Conservation (phyloP, 768 basidiomycete species). For the Xerocomellus dryophilus region DNA sequence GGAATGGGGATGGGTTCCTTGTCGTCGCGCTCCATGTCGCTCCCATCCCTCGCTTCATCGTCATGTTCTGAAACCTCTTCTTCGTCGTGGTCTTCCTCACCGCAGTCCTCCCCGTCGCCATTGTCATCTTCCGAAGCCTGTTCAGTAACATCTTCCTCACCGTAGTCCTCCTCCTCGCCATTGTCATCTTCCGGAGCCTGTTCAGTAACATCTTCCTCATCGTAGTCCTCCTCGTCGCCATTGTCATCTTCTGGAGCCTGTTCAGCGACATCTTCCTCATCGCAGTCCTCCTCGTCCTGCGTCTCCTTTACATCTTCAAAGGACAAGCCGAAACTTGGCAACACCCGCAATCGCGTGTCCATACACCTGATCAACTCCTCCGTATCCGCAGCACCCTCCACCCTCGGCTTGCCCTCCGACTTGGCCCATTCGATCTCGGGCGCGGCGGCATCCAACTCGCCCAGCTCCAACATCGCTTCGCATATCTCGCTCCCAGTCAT, state of each 20-base stretch:
- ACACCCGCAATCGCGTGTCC: not conserved
- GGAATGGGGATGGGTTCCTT: not conserved
- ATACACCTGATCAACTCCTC: conserved; percentile 11
- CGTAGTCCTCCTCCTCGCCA: too few species aligned
- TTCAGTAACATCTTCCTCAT: not conserved
- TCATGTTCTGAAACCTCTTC: not conserved
- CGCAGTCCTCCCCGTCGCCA: too few species aligned
- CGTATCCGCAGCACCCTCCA: conserved; percentile 15
- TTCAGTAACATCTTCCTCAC: not conserved
- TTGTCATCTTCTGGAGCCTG: too few species aligned
- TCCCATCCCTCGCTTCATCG: not conserved
- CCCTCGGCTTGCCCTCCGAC: conserved; percentile 23
- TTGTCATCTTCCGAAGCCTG: too few species aligned
- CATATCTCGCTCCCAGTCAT: conserved; percentile 23
- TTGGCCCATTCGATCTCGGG: conserved; percentile 23
- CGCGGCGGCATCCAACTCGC: conserved; percentile 15
- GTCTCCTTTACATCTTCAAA: too few species aligned
- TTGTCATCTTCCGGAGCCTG: too few species aligned
- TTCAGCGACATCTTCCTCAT: not conserved
- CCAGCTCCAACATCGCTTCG: conserved; percentile 5
- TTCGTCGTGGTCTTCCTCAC: too few species aligned
- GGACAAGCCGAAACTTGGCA: too few species aligned
- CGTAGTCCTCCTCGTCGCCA: too few species aligned
- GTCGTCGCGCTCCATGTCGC: not conserved
- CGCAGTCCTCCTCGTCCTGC: not conserved